Evolutionary conservation across 2,329 filamentous ascomycete species (phyloP), one percentile per base, ranked within the genome.

Genomic region (Penicillium crustosum): DNA sequence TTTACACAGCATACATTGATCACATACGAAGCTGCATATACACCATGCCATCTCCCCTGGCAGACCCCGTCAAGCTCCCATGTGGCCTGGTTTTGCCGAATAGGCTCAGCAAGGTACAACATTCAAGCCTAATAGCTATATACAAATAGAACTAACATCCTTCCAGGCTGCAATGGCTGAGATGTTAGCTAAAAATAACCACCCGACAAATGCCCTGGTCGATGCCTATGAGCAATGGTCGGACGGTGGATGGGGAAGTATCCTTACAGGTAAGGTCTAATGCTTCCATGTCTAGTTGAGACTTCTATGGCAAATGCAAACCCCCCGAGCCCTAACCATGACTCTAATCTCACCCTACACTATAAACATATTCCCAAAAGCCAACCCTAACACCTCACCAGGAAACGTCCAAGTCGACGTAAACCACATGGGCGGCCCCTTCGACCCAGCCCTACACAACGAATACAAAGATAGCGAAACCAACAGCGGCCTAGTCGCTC

Each of bases 11-110:
- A 44, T 27, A 51, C 33, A 21, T 29, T 25, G 15, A 27, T 44
- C 29, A 12, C 23, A 47, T 29, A 49, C 10, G 4, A 33, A 38
- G 1, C 15, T 25, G 17, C n/a, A 9, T 17, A 17, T 50, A 47
- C 43, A 41, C 17, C 12, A 70, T 69, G 65, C 54, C 70, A 41
- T 68, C 68, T 10, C 58, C 66, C 27, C 58, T 80, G 10, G 65
- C 69, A 53, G 71, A 79, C 29, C 77, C 82, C 0, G 65, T 84
- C 17, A 82, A 77, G 38, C 75, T 86, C 1, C 80, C 81, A 59
- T 84, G 82, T 66, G 84, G 84, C 1, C 74, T 87, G 27, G 77
- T 75, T 0, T 68, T 86, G 3, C 81, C 81, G 3, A 86, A 86
- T 64, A 80, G 83, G 6, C 75, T 87, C 1, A 75, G 69, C 49